Conservation (phyloP, 306 rosid species). For the Rubus parviflorus region DNA sequence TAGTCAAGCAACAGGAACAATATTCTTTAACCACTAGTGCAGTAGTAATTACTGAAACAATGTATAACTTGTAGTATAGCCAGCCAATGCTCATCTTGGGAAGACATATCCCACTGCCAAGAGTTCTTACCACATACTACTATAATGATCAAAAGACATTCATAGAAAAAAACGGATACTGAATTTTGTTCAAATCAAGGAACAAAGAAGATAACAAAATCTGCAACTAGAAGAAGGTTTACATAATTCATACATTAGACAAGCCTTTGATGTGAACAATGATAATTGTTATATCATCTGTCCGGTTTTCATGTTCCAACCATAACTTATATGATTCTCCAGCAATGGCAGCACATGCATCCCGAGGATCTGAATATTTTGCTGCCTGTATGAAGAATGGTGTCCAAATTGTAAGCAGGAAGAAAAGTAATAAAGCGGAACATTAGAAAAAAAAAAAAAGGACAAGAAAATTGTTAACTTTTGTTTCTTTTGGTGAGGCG, state of each 20-base stretch:
- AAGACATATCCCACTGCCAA: neutral
- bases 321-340: slow-evolving; percentile 93
- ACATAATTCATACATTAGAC: slow-evolving; percentile 61
- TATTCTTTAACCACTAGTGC: neutral
- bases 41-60: neutral
- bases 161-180: slow-evolving; percentile 14
- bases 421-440: slow-evolving; percentile 10
- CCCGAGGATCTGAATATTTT: slow-evolving; percentile 87
- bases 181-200: slow-evolving; percentile 12
- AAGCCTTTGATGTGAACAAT: slow-evolving; percentile 85
- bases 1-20: neutral
- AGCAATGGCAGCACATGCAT: slow-evolving; percentile 96
- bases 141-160: neutral
- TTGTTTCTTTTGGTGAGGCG: neutral
- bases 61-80: neutral
- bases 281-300: slow-evolving; percentile 95
- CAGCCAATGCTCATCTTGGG: slow-evolving; percentile 5
- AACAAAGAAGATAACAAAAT: neutral
- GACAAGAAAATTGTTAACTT: neutral
- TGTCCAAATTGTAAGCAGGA: slow-evolving; percentile 24
- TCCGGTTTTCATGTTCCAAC: slow-evolving; percentile 86
- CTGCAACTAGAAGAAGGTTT: slow-evolving; percentile 13
- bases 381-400: slow-evolving; percentile 61
- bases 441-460: neutral
- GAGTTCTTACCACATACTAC: slow-evolving; percentile 4